Conservation (phyloP, 768 basidiomycete genomes). For the Strobilomyces dryophilus region DNA sequence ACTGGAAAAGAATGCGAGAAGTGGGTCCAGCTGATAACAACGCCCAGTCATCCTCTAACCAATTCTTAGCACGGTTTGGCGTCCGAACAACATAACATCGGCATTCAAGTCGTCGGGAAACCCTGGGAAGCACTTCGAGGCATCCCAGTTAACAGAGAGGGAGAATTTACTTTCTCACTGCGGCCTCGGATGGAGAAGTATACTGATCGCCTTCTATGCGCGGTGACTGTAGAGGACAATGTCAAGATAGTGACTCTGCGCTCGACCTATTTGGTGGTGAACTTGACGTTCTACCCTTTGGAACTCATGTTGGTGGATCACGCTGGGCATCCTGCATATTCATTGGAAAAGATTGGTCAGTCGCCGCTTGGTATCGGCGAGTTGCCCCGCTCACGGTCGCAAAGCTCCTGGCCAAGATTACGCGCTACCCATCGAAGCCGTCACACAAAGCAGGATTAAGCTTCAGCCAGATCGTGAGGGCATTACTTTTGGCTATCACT, state of each 20-base stretch:
- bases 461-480: constrained; percentile 88
- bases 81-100: constrained; percentile 79
- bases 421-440: constrained; percentile 86
- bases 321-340: constrained; percentile 73
- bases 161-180: constrained; percentile 85
- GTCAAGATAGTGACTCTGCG: constrained; percentile 93
- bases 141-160: constrained; percentile 91
- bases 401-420: constrained; percentile 82
- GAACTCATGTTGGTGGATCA: constrained; percentile 90
- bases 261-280: constrained; percentile 89
- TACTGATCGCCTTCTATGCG: constrained; percentile 79
- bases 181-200: constrained; percentile 74
- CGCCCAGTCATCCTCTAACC: neutral
- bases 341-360: constrained; percentile 77
- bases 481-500: neutral
- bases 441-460: constrained; percentile 74
- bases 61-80: constrained; percentile 37
- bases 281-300: constrained; percentile 85
- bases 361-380: constrained; percentile 2
- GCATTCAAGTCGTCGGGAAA: constrained; percentile 79
- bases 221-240: constrained; percentile 85
- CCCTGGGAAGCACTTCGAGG: constrained; percentile 86
- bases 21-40: constrained; percentile 36
- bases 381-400: constrained; percentile 55
- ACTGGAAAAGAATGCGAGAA: constrained; percentile 92